A percentile compares a stretch with the other conserved stretches of the same genome.
Evolutionary conservation across 257 asterid species (phyloP).

Genomic region (Eucommia ulmoides): DNA sequence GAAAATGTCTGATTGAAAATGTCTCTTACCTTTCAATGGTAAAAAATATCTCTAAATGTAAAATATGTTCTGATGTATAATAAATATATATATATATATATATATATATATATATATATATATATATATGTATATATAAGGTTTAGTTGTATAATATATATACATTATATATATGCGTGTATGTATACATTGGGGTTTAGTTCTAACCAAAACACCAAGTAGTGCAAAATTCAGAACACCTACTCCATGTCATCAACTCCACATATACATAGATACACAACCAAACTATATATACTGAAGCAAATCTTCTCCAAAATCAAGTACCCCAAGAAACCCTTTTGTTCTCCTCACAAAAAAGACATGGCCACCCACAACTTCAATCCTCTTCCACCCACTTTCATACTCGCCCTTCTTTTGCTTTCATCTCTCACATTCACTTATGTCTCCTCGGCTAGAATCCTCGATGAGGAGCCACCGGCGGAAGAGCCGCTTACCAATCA

Average conservation of each 20-base stretch:
- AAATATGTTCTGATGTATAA: too few relatives aligned
- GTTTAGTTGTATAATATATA: too few relatives aligned
- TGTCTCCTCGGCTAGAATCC: background rate
- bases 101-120: too few relatives aligned
- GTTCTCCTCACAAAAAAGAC: background rate
- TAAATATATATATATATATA: too few relatives aligned
- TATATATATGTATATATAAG: too few relatives aligned
- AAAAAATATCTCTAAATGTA: too few relatives aligned
- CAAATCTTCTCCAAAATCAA: background rate
- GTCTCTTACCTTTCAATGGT: too few relatives aligned
- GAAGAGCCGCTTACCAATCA: background rate
- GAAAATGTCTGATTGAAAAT: too few relatives aligned
- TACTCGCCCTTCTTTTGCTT: background rate
- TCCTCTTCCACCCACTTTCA: background rate
- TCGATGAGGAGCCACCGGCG: background rate
- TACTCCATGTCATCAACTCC: constrained; percentile 1
- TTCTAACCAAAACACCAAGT: background rate
- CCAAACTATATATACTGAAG: background rate
- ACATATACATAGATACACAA: background rate
- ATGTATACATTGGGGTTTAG: too few relatives aligned
- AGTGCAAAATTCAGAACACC: background rate
- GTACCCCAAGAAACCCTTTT: background rate
- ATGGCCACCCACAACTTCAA: background rate
- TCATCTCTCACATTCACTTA: background rate
- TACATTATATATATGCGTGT: too few relatives aligned